phyloP scores from a whole-genome alignment of 2,329 filamentous ascomycete species.

The Colletotrichum sojae region DNA sequence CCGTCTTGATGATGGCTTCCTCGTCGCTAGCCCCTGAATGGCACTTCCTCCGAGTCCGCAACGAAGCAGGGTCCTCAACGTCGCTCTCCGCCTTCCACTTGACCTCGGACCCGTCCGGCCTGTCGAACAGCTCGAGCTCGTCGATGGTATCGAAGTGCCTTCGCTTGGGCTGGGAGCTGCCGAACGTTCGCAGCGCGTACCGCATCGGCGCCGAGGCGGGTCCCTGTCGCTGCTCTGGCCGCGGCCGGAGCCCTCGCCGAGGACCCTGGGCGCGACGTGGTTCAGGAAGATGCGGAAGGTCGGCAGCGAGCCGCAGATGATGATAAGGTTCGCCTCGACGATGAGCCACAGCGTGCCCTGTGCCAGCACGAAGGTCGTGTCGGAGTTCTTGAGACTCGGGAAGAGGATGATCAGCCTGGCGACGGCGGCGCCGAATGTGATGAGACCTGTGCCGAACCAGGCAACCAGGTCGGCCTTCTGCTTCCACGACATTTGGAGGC shows the following conservation, averaged over 20 bases:
- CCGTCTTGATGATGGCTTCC: constrained; percentile 4
- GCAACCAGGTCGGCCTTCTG: constrained; percentile 61
- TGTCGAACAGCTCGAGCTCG: constrained; percentile 1
- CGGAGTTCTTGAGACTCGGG: constrained; percentile 3
- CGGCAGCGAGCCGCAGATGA: constrained; percentile 57
- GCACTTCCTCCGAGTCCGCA: not conserved
- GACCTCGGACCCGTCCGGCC: not conserved
- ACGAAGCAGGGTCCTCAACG: not conserved
- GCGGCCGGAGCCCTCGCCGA: constrained; percentile 42
- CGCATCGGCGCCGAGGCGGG: not conserved
- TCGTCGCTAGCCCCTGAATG: not conserved
- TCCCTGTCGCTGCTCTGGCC: not conserved
- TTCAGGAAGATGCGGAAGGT: constrained; percentile 56
- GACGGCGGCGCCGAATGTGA: constrained; percentile 34
- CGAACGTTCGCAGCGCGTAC: not conserved
- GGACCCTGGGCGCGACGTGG: constrained; percentile 52
- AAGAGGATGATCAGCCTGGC: constrained; percentile 25
- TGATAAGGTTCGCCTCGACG: constrained; percentile 55
- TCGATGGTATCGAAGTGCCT: constrained; percentile 2
- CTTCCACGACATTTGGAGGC: constrained; percentile 58
- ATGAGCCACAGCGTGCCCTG: constrained; percentile 41
- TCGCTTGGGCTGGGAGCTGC: not conserved
- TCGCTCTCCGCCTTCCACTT: constrained; percentile 1
- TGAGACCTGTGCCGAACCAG: constrained; percentile 60
- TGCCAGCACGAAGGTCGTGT: constrained; percentile 16